Evolutionary conservation across 2,329 filamentous ascomycete genomes (phyloP).

Genomic region (Nemania abortiva): DNA sequence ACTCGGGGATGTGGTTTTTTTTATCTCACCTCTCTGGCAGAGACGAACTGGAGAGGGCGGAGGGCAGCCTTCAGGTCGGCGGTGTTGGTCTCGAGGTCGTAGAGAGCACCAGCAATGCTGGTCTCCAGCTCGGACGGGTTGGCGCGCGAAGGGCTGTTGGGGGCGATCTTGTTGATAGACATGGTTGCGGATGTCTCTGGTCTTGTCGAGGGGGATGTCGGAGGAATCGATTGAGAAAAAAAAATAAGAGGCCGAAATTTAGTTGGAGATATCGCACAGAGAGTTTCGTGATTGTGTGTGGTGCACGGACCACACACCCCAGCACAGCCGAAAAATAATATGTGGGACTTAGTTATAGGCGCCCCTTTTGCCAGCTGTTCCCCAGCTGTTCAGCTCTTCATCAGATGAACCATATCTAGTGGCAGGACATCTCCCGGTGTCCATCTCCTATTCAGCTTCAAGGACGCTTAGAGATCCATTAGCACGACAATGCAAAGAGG

Average conservation of each 20-base stretch:
- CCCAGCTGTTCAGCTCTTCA: not conserved
- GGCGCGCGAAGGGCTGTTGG: slow-evolving; percentile 95
- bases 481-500: not conserved
- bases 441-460: not conserved
- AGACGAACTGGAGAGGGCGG: slow-evolving; percentile 98
- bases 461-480: not conserved
- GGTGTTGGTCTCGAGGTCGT: slow-evolving; percentile 99
- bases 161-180: slow-evolving; percentile 85
- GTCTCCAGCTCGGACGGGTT: slow-evolving; percentile 98
- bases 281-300: slow-evolving; percentile 43
- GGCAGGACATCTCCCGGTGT: not conserved
- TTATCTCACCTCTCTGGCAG: slow-evolving; percentile 92
- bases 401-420: not conserved
- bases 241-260: slow-evolving; percentile 32
- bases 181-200: slow-evolving; percentile 44
- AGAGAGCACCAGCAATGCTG: slow-evolving; percentile 95
- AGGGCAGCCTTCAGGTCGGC: slow-evolving; percentile 96
- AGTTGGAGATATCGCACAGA: slow-evolving; percentile 28
- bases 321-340: slow-evolving; percentile 33
- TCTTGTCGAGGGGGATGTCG: slow-evolving; percentile 37
- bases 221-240: slow-evolving; percentile 21
- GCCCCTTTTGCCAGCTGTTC: not conserved
- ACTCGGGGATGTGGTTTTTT: slow-evolving; percentile 39
- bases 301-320: slow-evolving; percentile 42
- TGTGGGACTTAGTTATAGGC: not conserved